phyloP scores from a whole-genome alignment of 352 stramenopile genomes.

The Phytophthora cajani region DNA sequence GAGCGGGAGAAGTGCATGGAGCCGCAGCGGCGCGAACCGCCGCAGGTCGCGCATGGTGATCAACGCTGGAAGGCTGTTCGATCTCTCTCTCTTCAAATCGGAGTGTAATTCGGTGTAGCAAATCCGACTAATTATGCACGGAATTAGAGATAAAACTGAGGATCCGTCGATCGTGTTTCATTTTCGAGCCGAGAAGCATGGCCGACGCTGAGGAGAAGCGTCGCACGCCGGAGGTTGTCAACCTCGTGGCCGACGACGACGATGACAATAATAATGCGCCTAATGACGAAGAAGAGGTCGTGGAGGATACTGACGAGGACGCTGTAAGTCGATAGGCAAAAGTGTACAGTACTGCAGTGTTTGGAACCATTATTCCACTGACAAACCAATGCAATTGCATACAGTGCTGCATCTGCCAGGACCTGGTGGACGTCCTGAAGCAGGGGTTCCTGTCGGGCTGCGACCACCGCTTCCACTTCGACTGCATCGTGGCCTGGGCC shows the following conservation, averaged over 20 bases:
- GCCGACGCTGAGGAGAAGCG: slow-evolving; percentile 21
- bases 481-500: slow-evolving; percentile 84
- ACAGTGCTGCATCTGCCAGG: slow-evolving; percentile 86
- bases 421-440: slow-evolving; percentile 56
- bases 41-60: slow-evolving; percentile 4
- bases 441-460: slow-evolving; percentile 69
- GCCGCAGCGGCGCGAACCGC: background rate
- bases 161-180: background rate
- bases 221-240: slow-evolving; percentile 2
- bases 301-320: slow-evolving; percentile 47
- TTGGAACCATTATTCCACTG: background rate
- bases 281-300: slow-evolving; percentile 17
- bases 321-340: slow-evolving; percentile 27
- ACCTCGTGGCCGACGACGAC: slow-evolving; percentile 10
- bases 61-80: no score
- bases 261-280: slow-evolving; percentile 19
- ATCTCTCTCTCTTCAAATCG: background rate
- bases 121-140: background rate
- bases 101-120: background rate
- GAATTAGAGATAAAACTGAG: background rate
- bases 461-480: slow-evolving; percentile 86
- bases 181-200: slow-evolving; percentile 19
- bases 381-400: no score
- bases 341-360: background rate
- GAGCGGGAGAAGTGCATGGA: slow-evolving; percentile 1